Conservation (phyloP, 176 grass and related monocot genomes). For the Bothriochloa decipiens region DNA sequence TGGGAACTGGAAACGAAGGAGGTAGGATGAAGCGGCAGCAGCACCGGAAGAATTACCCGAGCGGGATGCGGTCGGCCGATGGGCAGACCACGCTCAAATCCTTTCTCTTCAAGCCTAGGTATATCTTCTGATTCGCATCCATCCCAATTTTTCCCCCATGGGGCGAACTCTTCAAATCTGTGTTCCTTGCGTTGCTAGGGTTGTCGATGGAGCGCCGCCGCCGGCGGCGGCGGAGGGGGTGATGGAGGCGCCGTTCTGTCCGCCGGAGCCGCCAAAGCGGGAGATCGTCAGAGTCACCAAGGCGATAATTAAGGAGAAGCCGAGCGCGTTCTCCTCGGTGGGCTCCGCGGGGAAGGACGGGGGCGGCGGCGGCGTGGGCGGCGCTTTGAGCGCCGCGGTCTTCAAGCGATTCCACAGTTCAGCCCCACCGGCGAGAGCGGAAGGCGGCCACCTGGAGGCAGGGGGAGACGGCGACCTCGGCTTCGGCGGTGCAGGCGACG, state of each 20-base stretch:
- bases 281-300: slow-evolving; percentile 48
- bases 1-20: background rate
- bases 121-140: background rate
- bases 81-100: slow-evolving; percentile 69
- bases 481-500: background rate
- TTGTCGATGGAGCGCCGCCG: slow-evolving; percentile 15
- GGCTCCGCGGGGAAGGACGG: slow-evolving; percentile 41
- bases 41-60: slow-evolving; percentile 36
- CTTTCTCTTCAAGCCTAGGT: slow-evolving; percentile 66
- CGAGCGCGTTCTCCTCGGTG: slow-evolving; percentile 74
- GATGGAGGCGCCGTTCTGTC: slow-evolving; percentile 1
- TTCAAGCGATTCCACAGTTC: slow-evolving; percentile 77
- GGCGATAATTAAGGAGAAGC: slow-evolving; percentile 58
- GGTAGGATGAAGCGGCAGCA: slow-evolving; percentile 39
- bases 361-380: slow-evolving; percentile 14
- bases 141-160: background rate
- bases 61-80: slow-evolving; percentile 38
- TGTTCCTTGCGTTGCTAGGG: slow-evolving; percentile 1
- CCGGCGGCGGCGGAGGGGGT: background rate
- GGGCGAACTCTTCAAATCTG: background rate
- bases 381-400: slow-evolving; percentile 49
- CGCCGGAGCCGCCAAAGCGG: slow-evolving; percentile 38
- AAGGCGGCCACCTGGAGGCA: background rate
- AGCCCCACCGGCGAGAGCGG: slow-evolving; percentile 28
- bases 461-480: slow-evolving; percentile 32